Evolutionary conservation across 2,329 filamentous ascomycete species (phyloP), one percentile per base, ranked within the genome.

Genomic region (Botrytis tulipae): DNA sequence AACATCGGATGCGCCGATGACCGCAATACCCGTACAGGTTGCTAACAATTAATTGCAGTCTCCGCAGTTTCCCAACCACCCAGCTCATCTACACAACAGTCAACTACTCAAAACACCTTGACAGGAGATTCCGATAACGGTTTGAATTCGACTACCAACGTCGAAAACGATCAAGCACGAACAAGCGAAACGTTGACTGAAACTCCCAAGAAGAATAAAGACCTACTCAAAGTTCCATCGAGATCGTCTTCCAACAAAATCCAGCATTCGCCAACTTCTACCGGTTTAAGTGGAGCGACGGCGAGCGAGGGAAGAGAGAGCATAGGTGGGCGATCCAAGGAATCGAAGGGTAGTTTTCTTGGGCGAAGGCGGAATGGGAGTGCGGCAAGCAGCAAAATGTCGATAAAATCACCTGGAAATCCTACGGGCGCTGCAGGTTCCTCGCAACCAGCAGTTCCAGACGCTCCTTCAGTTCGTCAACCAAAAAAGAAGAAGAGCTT

Each of bases 361-460:
- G 89, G 87, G 75, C 85, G 87, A 77, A 87, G 88, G 79, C 86
- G 89, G 79, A 92, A 92, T 83, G 89, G 89, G 78, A 93, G 90
- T 83, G 86, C 88, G 75, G 89, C 88, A 78, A 93, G 90, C 83
- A 90, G 80, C 75, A 89, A 83, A 85, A 87, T 80, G 88, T 87
- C 76, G 86, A 85, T 79, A 84, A 84, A 78, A 86, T 85, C 79
- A 73, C 77, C 77, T 76, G 78, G 82, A 75, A 81, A 81, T 75
- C 79, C 81, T 73, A 82, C 82, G 73, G 83, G 82, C 76, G 81
- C 81, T 73, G 76, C 81, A 73, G 81, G 81, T 54, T 80, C 81
- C 72, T 79, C 82, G 69, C 77, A 75, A 51, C 77, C 78, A 63
- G 77, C 80, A 60, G 81, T 78, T 72, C 78, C 81, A 32, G 75